phyloP scores from a whole-genome alignment of 1,284 basidiomycete genomes.

The Cryptococcus sp. region DNA sequence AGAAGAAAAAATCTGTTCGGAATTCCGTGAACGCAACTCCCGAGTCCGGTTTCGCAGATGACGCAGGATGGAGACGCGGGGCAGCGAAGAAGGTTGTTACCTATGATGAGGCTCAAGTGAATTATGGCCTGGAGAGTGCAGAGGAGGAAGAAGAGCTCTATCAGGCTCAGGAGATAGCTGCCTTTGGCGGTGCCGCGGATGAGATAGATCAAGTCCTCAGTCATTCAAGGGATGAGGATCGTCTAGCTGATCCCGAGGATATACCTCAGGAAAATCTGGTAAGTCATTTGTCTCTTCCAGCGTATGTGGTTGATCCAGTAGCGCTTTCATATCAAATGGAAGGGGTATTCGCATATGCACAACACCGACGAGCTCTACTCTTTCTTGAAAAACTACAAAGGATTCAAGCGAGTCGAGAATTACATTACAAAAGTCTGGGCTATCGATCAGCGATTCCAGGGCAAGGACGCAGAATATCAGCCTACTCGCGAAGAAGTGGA shows the following conservation, averaged over 20 bases:
- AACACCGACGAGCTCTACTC: constrained; percentile 97
- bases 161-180: constrained; percentile 54
- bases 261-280: constrained; percentile 81
- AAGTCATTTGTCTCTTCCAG: constrained; percentile 36
- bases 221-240: constrained; percentile 75
- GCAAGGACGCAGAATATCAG: constrained; percentile 52
- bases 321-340: constrained; percentile 97
- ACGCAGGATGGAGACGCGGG: constrained; percentile 70
- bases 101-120: constrained; percentile 56
- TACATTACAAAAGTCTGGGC: constrained; percentile 79
- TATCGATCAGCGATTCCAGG: constrained; percentile 68
- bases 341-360: constrained; percentile 86
- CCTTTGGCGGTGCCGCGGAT: constrained; percentile 49
- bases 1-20: constrained; percentile 67
- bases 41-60: constrained; percentile 31
- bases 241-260: constrained; percentile 69
- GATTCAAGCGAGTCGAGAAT: constrained; percentile 96
- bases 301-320: constrained; percentile 36
- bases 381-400: constrained; percentile 67
- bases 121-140: constrained; percentile 61
- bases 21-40: constrained; percentile 46
- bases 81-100: constrained; percentile 76
- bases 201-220: constrained; percentile 84
- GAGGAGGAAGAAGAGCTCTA: constrained; percentile 66
- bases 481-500: constrained; percentile 85